Conservation (phyloP, 164 flowering plant species). For the Magnolia sinica region DNA sequence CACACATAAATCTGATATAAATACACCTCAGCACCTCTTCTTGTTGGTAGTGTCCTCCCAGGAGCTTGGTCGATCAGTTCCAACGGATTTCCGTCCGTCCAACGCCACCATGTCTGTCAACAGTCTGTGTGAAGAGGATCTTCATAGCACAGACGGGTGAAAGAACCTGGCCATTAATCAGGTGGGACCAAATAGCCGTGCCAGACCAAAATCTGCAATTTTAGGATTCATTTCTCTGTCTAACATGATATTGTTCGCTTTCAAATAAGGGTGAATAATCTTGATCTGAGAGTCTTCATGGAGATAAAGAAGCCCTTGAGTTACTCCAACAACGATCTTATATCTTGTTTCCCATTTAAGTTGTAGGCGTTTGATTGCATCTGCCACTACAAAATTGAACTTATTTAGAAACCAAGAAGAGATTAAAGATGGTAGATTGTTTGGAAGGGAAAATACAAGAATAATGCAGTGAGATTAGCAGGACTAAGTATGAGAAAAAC, state of each 20-base stretch:
- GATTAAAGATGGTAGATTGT: no score
- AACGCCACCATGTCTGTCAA: background rate
- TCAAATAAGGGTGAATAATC: slow-evolving; percentile 57
- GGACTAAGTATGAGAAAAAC: no score
- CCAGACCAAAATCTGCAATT: slow-evolving; percentile 57
- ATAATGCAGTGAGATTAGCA: no score
- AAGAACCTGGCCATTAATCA: no score
- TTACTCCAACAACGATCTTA: slow-evolving; percentile 34
- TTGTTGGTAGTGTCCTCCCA: background rate
- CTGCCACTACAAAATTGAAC: slow-evolving; percentile 10
- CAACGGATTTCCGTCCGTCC: background rate
- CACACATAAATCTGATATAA: slow-evolving; percentile 27
- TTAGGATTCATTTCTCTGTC: slow-evolving; percentile 46
- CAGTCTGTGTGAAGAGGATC: background rate
- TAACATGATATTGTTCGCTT: slow-evolving; percentile 47
- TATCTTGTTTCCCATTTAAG: slow-evolving; percentile 23
- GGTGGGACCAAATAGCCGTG: slow-evolving; percentile 29
- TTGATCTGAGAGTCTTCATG: slow-evolving; percentile 50
- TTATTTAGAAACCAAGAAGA: no score
- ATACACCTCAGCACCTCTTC: slow-evolving; percentile 17
- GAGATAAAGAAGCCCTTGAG: slow-evolving; percentile 53
- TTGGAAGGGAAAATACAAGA: no score
- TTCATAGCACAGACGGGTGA: no score
- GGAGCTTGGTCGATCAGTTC: background rate
- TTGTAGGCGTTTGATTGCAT: slow-evolving; percentile 4